phyloP scores from a whole-genome alignment of 345 rosid species.

The Cochlearia excelsa region DNA sequence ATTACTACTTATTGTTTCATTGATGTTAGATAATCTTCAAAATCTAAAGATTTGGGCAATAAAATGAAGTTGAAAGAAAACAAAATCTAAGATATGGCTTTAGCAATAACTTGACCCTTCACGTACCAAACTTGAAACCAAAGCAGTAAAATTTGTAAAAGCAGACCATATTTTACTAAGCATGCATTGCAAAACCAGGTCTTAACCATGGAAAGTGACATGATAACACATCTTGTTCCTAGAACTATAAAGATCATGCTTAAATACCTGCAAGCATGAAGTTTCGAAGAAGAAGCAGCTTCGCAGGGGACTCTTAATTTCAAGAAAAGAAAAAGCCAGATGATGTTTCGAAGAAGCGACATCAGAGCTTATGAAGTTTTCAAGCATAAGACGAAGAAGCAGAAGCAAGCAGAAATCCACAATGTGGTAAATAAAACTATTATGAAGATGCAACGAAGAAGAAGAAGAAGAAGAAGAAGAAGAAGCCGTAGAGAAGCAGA shows the following conservation, averaged over 20 bases:
- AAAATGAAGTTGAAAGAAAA: no score
- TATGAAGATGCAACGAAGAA: conserved; percentile 1
- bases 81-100: not conserved
- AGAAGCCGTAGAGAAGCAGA: conserved; percentile 46
- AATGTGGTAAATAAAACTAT: conserved; percentile 2
- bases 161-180: no score
- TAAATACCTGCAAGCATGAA: conserved; percentile 4
- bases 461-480: conserved; percentile 16
- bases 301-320: not conserved
- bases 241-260: not conserved
- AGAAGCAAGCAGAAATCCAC: conserved; percentile 6
- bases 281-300: not conserved
- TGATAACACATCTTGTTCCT: not conserved
- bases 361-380: conserved; percentile 27
- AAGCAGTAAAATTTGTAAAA: not conserved
- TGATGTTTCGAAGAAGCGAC: conserved; percentile 9
- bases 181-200: not conserved
- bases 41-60: no score
- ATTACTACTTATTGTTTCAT: no score
- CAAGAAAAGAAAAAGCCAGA: conserved; percentile 1
- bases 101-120: not conserved
- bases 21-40: no score
- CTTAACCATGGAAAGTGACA: not conserved
- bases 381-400: conserved; percentile 18
- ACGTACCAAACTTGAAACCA: not conserved